These are phyloP conservation scores for Ophiostoma ulmi DNA, from an alignment of 2,329 filamentous ascomycete genomes.

Conservation along the genomic window DNA sequence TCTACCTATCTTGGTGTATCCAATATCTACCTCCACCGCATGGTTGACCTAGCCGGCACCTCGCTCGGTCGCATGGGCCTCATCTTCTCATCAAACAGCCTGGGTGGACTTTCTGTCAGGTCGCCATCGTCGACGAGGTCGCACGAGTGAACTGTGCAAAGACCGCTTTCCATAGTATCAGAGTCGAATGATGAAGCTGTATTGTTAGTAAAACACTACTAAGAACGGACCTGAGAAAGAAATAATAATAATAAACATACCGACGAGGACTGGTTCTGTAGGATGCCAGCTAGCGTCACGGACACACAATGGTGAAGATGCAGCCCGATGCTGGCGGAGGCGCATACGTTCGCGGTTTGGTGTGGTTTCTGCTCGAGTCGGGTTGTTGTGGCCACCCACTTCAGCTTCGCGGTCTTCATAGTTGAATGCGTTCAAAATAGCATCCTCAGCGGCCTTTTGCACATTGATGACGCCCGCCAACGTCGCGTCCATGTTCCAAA, in stretches of 20 bases:
- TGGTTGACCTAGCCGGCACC: neutral
- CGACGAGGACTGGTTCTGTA: conserved; percentile 69
- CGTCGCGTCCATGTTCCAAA: conserved; percentile 89
- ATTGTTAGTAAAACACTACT: neutral
- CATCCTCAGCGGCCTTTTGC: conserved; percentile 52
- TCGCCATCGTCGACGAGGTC: conserved; percentile 65
- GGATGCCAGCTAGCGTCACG: conserved; percentile 91
- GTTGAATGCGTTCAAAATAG: neutral
- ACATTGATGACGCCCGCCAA: conserved; percentile 75
- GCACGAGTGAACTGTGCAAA: conserved; percentile 71
- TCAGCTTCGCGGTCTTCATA: conserved; percentile 17
- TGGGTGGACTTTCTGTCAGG: conserved; percentile 53
- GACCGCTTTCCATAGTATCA: conserved; percentile 62
- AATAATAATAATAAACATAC: conserved; percentile 38
- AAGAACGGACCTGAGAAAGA: neutral
- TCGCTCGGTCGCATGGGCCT: conserved; percentile 32
- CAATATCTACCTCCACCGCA: neutral
- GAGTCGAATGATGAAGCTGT: conserved; percentile 32
- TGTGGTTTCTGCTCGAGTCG: neutral
- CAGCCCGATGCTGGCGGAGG: conserved; percentile 10
- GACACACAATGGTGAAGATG: conserved; percentile 57
- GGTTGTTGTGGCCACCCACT: neutral
- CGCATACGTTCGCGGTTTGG: neutral
- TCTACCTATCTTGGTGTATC: neutral
- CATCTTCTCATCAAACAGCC: conserved; percentile 57